Evolutionary conservation across 805 yeast genomes (phyloP).

Genomic region (Candida pseudofarinosa): DNA sequence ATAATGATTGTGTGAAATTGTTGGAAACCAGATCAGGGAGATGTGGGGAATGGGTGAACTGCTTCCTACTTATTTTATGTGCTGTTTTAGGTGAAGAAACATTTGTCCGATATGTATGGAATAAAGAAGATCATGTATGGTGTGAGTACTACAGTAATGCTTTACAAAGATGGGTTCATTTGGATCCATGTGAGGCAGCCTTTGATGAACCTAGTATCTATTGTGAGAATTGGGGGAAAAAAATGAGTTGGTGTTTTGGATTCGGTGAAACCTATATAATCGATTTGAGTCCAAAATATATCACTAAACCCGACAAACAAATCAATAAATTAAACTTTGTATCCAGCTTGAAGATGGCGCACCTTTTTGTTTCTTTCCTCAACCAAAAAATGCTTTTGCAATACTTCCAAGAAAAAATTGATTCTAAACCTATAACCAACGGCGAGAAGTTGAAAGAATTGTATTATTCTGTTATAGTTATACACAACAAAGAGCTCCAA

Average conservation of each 20-base stretch:
- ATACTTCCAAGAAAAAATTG: constrained; percentile 5
- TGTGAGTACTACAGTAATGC: constrained; percentile 73
- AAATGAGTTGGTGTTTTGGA: constrained; percentile 85
- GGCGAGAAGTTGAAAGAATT: constrained; percentile 18
- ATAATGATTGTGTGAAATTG: constrained; percentile 61
- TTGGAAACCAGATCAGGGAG: constrained; percentile 67
- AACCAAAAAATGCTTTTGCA: constrained; percentile 26
- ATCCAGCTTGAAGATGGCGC: constrained; percentile 38
- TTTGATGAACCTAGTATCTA: constrained; percentile 79
- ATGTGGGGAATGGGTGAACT: constrained; percentile 95
- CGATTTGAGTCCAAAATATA: constrained; percentile 71
- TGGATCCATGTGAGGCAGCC: constrained; percentile 84
- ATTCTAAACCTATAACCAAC: background rate
- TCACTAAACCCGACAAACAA: constrained; percentile 30
- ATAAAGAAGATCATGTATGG: constrained; percentile 95
- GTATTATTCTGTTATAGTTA: constrained; percentile 30
- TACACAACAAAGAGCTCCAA: constrained; percentile 28
- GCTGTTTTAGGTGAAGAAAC: constrained; percentile 49
- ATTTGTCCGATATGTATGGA: constrained; percentile 68
- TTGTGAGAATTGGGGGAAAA: constrained; percentile 86
- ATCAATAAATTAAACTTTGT: constrained; percentile 40
- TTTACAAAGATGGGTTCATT: constrained; percentile 74
- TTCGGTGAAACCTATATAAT: constrained; percentile 54
- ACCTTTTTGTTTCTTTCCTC: constrained; percentile 26
- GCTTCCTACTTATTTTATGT: constrained; percentile 66